Percentiles rank a stretch among this genome's conserved stretches.
phyloP scores from a whole-genome alignment of 2,329 filamentous ascomycete species.

The Hypoxylon sp. region DNA sequence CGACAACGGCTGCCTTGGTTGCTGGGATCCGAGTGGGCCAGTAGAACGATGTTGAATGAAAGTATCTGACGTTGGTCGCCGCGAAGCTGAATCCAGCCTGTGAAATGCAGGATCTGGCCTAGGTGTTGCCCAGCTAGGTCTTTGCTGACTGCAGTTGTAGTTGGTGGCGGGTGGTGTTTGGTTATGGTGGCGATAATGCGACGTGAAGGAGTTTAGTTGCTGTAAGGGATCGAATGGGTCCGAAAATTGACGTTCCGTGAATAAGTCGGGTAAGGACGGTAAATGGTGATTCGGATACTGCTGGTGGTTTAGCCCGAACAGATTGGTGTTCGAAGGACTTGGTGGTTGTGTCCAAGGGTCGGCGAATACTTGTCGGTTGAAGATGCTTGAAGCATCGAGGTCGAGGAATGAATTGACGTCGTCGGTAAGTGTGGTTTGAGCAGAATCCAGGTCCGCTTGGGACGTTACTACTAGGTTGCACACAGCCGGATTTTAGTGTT shows the following conservation, averaged over 20 bases:
- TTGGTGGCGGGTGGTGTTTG: conserved; percentile 6
- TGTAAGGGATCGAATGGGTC: conserved; percentile 8
- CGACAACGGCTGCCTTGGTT: conserved; percentile 22
- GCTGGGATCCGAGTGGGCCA: conserved; percentile 32
- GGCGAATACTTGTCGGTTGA: conserved; percentile 9
- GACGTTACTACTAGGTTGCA: conserved; percentile 34
- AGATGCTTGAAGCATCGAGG: conserved; percentile 5
- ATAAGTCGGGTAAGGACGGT: conserved; percentile 29
- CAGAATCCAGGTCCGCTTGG: conserved; percentile 28
- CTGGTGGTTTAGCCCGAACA: conserved; percentile 9
- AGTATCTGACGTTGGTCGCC: conserved; percentile 3
- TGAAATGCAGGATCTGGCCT: conserved; percentile 16
- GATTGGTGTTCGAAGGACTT: conserved; percentile 6
- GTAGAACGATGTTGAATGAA: conserved; percentile 5
- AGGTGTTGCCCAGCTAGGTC: conserved; percentile 2
- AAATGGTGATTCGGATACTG: conserved; percentile 14
- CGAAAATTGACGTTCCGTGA: conserved; percentile 6
- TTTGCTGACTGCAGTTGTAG: conserved; percentile 8
- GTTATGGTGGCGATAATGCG: conserved; percentile 2
- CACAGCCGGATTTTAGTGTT: conserved; percentile 29
- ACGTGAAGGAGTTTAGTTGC: conserved; percentile 13
- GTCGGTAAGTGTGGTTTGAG: conserved; percentile 21
- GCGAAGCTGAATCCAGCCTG: conserved; percentile 10
- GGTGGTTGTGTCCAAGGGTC: background rate
- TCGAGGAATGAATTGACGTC: conserved; percentile 25